Base-by-base conservation (phyloP, 2,329 filamentous ascomycete species). In the Stachybotrys elegans region DNA sequence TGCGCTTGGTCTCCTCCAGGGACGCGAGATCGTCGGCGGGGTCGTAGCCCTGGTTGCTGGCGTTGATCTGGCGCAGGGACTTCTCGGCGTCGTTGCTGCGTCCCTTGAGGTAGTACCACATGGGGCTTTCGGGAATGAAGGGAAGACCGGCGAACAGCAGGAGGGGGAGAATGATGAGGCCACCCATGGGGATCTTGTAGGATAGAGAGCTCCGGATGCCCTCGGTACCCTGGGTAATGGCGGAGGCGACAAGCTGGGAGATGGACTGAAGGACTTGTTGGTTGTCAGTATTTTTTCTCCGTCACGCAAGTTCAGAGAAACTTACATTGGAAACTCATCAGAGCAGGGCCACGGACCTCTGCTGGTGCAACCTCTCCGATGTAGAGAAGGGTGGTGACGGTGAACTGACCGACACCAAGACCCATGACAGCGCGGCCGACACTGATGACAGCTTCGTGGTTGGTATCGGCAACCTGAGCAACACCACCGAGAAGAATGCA, bases 31-130 rank as follows among this genome's bases (percentile, higher is more conserved):
- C 50, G 6, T 43, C 40, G 2, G 49, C 29, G 4, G 61, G 55
- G 23, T 60, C 51, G 44, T 68, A 68, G 13, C 41, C 42, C 2
- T 43, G 37, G n/a, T 57, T 48, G 43, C 57, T 57, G n/a, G 48
- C 48, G 51, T 67, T 57, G 56, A 69, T 63, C 22, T 54, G 53
- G 31, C 50, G 49, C 7, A 69, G 59, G 7, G 66, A 52, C 17
- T 49, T 50, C 34, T 58, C 51, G 17, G 65, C 65, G 16, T 60
- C 43, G 1, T 54, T 51, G 16, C 40, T 48, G 19, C 54, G 55
- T 20, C 50, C 51, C 39, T 60, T 63, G 22, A 49, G 50, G 34
- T 61, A 48, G 41, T 57, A 62, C 65, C 65, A 67, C 3, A 48
- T 36, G 8, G 57, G 57, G 22, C 44, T 51, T 44, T 60, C 57